Conservation (phyloP, 768 basidiomycete genomes). For the Pleurotus salmoneostramineus region DNA sequence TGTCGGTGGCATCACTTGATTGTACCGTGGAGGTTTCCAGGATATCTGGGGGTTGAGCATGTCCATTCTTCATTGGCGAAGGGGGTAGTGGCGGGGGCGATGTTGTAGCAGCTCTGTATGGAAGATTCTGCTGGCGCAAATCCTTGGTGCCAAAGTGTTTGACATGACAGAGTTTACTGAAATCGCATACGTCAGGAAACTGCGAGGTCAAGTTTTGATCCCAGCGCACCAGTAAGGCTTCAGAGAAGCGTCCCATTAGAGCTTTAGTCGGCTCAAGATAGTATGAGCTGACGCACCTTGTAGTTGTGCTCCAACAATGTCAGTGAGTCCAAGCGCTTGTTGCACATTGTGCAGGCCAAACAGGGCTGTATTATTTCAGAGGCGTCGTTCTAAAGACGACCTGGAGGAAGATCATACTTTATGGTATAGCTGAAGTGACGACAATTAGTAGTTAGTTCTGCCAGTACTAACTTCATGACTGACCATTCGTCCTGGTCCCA, state of each 20-base stretch:
- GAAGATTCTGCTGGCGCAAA: constrained; percentile 68
- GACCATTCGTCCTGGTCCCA: constrained; percentile 90
- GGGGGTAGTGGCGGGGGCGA: constrained; percentile 18
- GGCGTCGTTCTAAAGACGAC: not conserved
- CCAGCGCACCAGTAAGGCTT: constrained; percentile 52
- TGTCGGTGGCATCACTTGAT: too few species aligned
- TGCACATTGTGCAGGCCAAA: constrained; percentile 72
- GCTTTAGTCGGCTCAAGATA: not conserved
- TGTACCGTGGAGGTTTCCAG: constrained; percentile 9
- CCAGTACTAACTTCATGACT: constrained; percentile 15
- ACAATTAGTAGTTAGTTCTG: not conserved
- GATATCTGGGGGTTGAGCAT: constrained; percentile 17
- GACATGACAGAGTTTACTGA: constrained; percentile 79
- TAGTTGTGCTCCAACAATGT: constrained; percentile 81
- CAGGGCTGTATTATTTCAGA: constrained; percentile 50
- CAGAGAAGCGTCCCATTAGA: not conserved
- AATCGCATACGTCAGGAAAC: not conserved
- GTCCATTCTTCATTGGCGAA: constrained; percentile 15
- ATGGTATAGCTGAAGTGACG: constrained; percentile 61
- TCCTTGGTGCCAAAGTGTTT: constrained; percentile 77
- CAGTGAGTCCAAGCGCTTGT: constrained; percentile 74
- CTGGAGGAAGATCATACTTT: constrained; percentile 41
- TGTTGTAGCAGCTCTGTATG: constrained; percentile 35
- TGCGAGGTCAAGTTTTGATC: not conserved
- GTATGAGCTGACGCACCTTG: constrained; percentile 47